Base-by-base conservation (phyloP, 225 moss, liverwort and hornwort species). In the Anthoceros angustus region DNA sequence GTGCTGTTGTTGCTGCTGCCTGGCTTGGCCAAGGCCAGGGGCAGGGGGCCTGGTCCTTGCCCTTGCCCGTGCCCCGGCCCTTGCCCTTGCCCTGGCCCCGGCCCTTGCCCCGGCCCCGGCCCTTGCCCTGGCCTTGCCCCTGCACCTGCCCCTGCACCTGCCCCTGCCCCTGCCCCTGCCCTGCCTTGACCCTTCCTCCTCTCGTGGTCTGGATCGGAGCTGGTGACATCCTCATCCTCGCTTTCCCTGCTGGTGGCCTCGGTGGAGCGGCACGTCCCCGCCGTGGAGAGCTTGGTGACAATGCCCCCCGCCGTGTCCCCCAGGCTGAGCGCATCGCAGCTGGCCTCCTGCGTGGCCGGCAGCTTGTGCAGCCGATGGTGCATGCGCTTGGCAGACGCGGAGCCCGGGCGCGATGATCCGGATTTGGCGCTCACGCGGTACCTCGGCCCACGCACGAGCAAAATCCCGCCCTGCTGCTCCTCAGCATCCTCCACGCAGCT, bases 401-500 rank as follows among this genome's bases (percentile, higher is more conserved):
- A 15, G 23, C 23, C 23, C 55, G 55, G 18, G 3, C 14, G 18
- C 10, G n/a, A 18, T 55, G 55, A 20, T 23, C 14, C 14, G 18
- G n/a, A 55, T 23, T 18, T 55, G 7, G 55, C 55, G 23, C 55
- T 55, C 7, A 20, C n/a, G n/a, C 55, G n/a, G 55, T 9, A 55
- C 23, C 8, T 23, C 55, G 16, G n/a, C 8, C 55, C 8, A 12
- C 10, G 55, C 55, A 18, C 0, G 23, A 7, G n/a, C 16, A 18
- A 0, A 20, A 55, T 55, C 55, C 23, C 8, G 55, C 18, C 18
- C 18, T 32, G 5, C 12, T 55, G 55, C 12, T 55, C 55, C 8
- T 55, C 23, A 7, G 55, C 55, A 55, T 55, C 55, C 55, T 55
- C 55, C 55, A 55, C 55, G 14, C 55, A 55, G 55, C 55, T 55